These are phyloP conservation scores for Fragaria nilgerrensis DNA, from an alignment of 306 rosid species.

Conservation along the genomic window DNA sequence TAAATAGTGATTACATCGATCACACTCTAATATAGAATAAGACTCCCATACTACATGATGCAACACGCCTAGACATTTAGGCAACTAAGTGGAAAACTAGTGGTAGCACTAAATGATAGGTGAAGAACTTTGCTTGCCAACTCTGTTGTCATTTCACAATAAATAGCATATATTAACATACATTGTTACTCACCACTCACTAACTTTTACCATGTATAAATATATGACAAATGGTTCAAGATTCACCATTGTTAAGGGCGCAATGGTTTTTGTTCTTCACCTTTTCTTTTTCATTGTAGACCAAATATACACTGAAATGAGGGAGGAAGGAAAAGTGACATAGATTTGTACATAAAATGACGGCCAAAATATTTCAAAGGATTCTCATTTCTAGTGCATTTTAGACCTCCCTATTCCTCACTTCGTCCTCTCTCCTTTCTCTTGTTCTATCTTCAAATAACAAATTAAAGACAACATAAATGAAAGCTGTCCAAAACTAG, in stretches of 20 bases:
- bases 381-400: neutral
- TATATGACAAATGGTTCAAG: neutral
- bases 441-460: neutral
- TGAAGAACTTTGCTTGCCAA: neutral
- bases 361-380: neutral
- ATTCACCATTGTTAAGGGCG: neutral
- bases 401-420: neutral
- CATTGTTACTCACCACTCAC: neutral
- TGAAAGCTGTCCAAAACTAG: neutral
- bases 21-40: neutral
- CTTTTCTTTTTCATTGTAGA: neutral
- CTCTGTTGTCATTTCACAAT: neutral
- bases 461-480: neutral
- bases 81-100: neutral
- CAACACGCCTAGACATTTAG: neutral
- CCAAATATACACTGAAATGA: neutral
- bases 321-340: neutral
- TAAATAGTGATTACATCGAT: neutral
- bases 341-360: constrained; percentile 2
- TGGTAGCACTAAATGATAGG: neutral
- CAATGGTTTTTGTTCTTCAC: neutral
- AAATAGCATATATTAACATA: neutral
- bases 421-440: neutral
- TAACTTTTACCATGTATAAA: neutral
- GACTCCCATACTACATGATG: neutral